phyloP scores from a whole-genome alignment of 108 stramenopile genomes.

The Stephanodiscus triporus region DNA sequence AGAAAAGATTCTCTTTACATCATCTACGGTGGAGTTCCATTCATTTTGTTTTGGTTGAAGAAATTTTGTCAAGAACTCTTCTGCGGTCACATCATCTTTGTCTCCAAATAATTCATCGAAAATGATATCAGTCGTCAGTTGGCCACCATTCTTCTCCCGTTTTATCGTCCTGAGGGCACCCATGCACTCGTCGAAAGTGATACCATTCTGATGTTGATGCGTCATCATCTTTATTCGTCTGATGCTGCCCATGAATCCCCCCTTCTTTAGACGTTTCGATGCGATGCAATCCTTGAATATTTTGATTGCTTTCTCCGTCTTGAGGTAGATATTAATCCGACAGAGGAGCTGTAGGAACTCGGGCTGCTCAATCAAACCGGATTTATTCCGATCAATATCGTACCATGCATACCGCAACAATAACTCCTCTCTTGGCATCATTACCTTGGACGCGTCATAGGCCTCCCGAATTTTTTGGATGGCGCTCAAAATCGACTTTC shows the following conservation, averaged over 20 bases:
- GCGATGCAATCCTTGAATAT: constrained; percentile 26
- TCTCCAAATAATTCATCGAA: constrained; percentile 66
- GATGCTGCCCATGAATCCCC: not conserved
- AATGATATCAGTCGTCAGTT: constrained; percentile 32
- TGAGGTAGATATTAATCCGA: constrained; percentile 69
- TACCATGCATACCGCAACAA: constrained; percentile 82
- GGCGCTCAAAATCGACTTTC: constrained; percentile 45
- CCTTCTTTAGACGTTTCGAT: constrained; percentile 4
- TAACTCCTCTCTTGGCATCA: constrained; percentile 52
- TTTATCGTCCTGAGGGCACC: constrained; percentile 52
- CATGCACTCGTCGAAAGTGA: constrained; percentile 60
- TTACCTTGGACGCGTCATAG: constrained; percentile 45
- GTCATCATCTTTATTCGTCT: constrained; percentile 3
- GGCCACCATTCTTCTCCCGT: constrained; percentile 12
- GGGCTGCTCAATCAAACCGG: constrained; percentile 41
- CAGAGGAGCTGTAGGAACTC: constrained; percentile 62
- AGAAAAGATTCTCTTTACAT: constrained; percentile 52
- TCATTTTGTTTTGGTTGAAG: constrained; percentile 59
- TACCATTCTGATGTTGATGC: constrained; percentile 9
- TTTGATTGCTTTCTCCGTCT: constrained; percentile 47
- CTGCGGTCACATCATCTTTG: constrained; percentile 43
- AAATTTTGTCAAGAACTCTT: constrained; percentile 59
- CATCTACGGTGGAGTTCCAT: constrained; percentile 46
- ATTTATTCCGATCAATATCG: constrained; percentile 63
- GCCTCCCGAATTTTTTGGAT: constrained; percentile 42